A percentile compares a stretch with the other conserved stretches of the same genome.
Conservation (phyloP, 108 stramenopile genomes). For the Cyclotella sp. region DNA sequence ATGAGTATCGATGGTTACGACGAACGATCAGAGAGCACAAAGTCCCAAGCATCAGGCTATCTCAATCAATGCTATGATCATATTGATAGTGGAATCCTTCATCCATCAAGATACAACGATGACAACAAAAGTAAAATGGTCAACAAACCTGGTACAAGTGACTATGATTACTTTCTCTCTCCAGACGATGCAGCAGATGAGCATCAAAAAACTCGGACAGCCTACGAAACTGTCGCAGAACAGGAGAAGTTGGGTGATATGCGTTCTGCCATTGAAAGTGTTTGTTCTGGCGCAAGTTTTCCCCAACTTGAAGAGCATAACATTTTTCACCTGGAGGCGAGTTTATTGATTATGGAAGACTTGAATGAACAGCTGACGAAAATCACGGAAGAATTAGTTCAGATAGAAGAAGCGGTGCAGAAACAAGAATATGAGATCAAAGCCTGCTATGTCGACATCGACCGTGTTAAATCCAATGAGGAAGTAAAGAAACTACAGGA, state of each 20-base stretch:
- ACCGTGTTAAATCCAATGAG: conserved; percentile 6
- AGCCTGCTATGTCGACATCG: conserved; percentile 9
- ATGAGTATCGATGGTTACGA: neutral
- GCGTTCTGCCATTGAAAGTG: neutral
- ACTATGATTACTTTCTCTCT: too few species aligned
- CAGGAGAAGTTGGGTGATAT: neutral
- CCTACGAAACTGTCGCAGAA: neutral
- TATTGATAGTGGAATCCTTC: neutral
- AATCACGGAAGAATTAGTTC: conserved; percentile 7
- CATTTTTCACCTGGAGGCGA: neutral
- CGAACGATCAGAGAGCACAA: neutral
- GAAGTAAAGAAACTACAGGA: conserved; percentile 14
- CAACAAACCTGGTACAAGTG: neutral
- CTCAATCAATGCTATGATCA: neutral
- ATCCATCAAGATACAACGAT: neutral
- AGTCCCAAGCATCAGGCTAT: neutral
- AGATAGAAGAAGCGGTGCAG: conserved; percentile 3
- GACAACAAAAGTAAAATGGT: neutral
- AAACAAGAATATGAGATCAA: conserved; percentile 23
- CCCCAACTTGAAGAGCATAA: neutral
- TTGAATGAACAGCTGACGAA: neutral
- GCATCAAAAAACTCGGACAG: neutral
- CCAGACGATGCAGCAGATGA: neutral
- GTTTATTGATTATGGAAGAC: neutral
- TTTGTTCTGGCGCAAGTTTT: neutral